A percentile compares a stretch with the other conserved stretches of the same genome.
phyloP scores from a whole-genome alignment of 2,329 filamentous ascomycete species.

The Sphaerulina populicola region DNA sequence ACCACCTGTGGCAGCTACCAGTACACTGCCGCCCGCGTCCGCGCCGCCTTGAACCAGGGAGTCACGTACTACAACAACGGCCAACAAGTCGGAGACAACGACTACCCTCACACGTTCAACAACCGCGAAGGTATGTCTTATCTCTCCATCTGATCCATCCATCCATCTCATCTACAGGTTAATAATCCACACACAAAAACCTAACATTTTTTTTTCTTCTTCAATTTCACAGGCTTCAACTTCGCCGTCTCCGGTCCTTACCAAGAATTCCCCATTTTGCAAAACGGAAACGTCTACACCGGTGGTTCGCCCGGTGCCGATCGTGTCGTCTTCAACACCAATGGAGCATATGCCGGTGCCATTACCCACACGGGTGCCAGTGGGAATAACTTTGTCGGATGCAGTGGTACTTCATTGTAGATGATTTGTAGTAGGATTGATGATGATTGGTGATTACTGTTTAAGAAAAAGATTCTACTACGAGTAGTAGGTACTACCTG shows the following conservation, averaged over 20 bases:
- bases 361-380: conserved; percentile 65
- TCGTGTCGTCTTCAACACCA: conserved; percentile 55
- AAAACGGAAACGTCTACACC: conserved; percentile 40
- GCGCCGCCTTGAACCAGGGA: conserved; percentile 44
- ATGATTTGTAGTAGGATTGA: not conserved
- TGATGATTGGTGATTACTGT: too few species aligned
- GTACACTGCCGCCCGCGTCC: conserved; percentile 47
- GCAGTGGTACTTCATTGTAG: conserved; percentile 35
- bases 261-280: conserved; percentile 55
- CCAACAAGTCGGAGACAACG: conserved; percentile 32
- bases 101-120: conserved; percentile 30
- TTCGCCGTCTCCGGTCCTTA: conserved; percentile 52
- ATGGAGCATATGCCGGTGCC: conserved; percentile 51
- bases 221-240: conserved; percentile 38
- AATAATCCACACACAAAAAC: conserved; percentile 21
- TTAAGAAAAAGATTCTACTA: too few species aligned
- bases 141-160: conserved; percentile 33
- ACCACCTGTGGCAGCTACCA: conserved; percentile 47
- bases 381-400: conserved; percentile 61
- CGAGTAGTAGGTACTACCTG: too few species aligned
- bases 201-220: not conserved
- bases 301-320: conserved; percentile 59
- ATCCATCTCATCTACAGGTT: too few species aligned
- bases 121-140: conserved; percentile 24
- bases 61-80: conserved; percentile 42